These are phyloP conservation scores for Talaromyces pinophilus DNA, from an alignment of 2,329 filamentous ascomycete species.

Conservation along the genomic window DNA sequence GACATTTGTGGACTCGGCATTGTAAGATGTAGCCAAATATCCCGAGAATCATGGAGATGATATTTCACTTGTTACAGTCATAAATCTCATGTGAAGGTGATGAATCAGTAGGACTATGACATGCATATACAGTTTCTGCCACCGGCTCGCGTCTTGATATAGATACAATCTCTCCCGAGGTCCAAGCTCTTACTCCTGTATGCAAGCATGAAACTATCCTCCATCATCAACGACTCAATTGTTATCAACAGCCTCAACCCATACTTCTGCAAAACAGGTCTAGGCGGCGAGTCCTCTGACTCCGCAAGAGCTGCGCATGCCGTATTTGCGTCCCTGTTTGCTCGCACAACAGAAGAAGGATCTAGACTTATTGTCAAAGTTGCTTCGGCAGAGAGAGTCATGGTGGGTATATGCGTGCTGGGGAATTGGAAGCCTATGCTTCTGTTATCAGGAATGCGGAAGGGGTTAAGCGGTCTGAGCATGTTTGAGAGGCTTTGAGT, in stretches of 20 bases:
- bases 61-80: neutral
- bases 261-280: neutral
- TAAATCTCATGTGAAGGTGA: neutral
- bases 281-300: neutral
- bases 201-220: neutral
- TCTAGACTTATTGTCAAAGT: neutral
- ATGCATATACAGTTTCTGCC: neutral
- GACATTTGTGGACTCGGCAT: conserved; percentile 19
- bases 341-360: neutral
- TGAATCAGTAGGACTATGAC: neutral
- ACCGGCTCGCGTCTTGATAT: neutral
- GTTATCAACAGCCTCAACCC: neutral
- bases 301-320: neutral
- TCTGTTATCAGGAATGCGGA: neutral
- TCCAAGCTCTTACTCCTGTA: neutral
- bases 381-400: neutral
- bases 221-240: neutral
- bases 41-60: neutral
- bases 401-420: neutral
- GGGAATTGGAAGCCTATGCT: neutral
- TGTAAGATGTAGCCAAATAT: conserved; percentile 15
- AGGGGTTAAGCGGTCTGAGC: neutral
- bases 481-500: conserved; percentile 10
- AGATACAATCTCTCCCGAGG: neutral
- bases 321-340: neutral